Evolutionary conservation across 805 yeast species (phyloP).

Genomic region (Scheffersomyces stipitis): DNA sequence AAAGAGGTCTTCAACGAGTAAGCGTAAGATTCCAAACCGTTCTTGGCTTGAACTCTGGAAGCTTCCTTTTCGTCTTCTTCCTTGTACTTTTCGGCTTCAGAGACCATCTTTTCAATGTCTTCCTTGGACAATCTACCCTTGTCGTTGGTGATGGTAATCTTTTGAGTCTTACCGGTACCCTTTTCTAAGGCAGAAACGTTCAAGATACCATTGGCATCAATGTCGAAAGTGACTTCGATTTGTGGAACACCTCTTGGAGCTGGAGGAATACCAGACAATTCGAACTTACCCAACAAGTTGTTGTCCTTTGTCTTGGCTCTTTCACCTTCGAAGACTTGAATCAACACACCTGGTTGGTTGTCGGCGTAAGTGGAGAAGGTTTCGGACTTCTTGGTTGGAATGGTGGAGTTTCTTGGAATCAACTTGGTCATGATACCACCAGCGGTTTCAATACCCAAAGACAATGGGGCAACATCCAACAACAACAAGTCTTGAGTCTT

Average conservation of each 20-base stretch:
- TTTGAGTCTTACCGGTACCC: conserved; percentile 97
- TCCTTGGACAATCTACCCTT: conserved; percentile 98
- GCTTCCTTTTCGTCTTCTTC: conserved; percentile 97
- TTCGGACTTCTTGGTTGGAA: conserved; percentile 97
- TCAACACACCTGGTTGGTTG: conserved; percentile 97
- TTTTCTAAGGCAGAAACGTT: conserved; percentile 96
- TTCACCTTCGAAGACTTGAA: conserved; percentile 98
- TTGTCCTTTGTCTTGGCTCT: conserved; percentile 94
- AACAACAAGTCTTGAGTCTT: conserved; percentile 94
- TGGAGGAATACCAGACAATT: conserved; percentile 94
- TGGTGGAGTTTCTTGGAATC: conserved; percentile 97
- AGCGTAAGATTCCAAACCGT: conserved; percentile 92
- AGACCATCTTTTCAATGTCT: conserved; percentile 96
- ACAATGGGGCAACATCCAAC: conserved; percentile 96
- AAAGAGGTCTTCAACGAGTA: conserved; percentile 87
- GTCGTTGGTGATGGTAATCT: conserved; percentile 97
- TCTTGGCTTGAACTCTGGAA: conserved; percentile 88
- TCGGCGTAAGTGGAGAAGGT: conserved; percentile 95
- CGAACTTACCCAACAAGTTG: conserved; percentile 96
- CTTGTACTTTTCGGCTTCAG: conserved; percentile 96
- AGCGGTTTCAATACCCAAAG: conserved; percentile 97
- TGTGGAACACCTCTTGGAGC: conserved; percentile 99
- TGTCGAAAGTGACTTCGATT: conserved; percentile 94
- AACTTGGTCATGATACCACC: conserved; percentile 99
- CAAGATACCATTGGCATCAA: conserved; percentile 96